A percentile compares a stretch with the other conserved stretches of the same genome.
Conservation (phyloP, 495 filamentous ascomycete genomes). For the Penicillium turbatum region DNA sequence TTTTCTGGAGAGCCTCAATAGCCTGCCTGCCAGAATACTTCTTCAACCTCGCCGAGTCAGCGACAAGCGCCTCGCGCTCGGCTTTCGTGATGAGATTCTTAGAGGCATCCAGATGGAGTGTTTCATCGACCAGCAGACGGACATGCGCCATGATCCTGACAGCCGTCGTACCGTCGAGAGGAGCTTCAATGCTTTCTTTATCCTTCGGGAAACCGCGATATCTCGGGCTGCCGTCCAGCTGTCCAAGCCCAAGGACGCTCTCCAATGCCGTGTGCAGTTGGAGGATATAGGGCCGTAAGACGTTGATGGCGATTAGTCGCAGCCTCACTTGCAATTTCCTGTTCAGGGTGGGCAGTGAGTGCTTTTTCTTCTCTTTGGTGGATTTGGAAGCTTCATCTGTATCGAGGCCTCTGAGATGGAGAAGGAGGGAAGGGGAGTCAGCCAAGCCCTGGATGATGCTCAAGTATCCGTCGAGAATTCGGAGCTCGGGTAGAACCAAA, state of each 20-base stretch:
- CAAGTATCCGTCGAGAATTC: slow-evolving; percentile 31
- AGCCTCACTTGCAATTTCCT: slow-evolving; percentile 28
- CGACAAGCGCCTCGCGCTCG: slow-evolving; percentile 19
- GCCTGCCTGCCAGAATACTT: slow-evolving; percentile 30
- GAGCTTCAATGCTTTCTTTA: too few species aligned
- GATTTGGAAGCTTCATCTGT: slow-evolving; percentile 6
- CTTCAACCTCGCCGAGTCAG: slow-evolving; percentile 26
- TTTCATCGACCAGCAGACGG: slow-evolving; percentile 29
- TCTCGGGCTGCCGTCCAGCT: background rate
- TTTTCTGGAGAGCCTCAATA: slow-evolving; percentile 9
- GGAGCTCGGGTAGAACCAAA: slow-evolving; percentile 33
- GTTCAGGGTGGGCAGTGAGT: slow-evolving; percentile 11
- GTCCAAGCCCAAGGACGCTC: too few species aligned
- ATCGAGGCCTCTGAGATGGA: slow-evolving; percentile 27
- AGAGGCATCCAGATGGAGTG: slow-evolving; percentile 22
- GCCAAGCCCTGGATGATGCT: slow-evolving; percentile 21
- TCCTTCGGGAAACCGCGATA: background rate
- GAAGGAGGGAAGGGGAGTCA: slow-evolving; percentile 30
- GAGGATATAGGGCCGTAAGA: slow-evolving; percentile 26
- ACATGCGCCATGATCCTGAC: slow-evolving; percentile 26
- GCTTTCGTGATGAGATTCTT: slow-evolving; percentile 24
- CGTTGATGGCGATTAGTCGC: slow-evolving; percentile 17
- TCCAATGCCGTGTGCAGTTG: slow-evolving; percentile 32
- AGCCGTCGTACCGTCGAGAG: slow-evolving; percentile 12
- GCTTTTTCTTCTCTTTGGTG: slow-evolving; percentile 10